Evolutionary conservation across 345 rosid species (phyloP).

Genomic region (Brassica cretica): DNA sequence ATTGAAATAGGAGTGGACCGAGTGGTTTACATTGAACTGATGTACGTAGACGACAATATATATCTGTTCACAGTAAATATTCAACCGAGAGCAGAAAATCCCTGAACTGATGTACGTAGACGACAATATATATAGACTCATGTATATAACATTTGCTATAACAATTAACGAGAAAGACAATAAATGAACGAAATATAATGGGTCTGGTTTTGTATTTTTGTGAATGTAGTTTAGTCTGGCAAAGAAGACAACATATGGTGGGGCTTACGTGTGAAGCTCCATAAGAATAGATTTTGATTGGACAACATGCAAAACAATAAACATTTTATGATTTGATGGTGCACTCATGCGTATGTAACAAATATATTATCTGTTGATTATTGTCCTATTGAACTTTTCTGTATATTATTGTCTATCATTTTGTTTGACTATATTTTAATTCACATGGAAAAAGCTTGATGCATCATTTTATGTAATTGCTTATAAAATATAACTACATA

Average conservation of each 20-base stretch:
- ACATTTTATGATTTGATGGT: conserved; percentile 13
- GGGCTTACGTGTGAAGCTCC: conserved; percentile 37
- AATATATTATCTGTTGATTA: neutral
- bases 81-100: neutral
- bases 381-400: neutral
- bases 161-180: neutral
- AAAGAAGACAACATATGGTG: conserved; percentile 35
- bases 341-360: conserved; percentile 5
- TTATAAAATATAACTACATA: neutral
- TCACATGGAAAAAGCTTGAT: conserved; percentile 4
- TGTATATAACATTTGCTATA: neutral
- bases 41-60: neutral
- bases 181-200: conserved; percentile 7
- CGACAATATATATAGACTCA: neutral
- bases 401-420: neutral
- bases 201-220: conserved; percentile 20
- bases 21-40: too few species aligned
- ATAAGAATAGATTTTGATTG: conserved; percentile 21
- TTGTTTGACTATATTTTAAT: neutral
- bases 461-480: conserved; percentile 3
- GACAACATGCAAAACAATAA: conserved; percentile 30
- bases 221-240: conserved; percentile 1
- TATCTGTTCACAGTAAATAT: neutral
- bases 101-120: neutral
- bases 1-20: neutral